These are phyloP conservation scores for Perilla frutescens DNA, from an alignment of 257 asterid species.

Conservation along the genomic window DNA sequence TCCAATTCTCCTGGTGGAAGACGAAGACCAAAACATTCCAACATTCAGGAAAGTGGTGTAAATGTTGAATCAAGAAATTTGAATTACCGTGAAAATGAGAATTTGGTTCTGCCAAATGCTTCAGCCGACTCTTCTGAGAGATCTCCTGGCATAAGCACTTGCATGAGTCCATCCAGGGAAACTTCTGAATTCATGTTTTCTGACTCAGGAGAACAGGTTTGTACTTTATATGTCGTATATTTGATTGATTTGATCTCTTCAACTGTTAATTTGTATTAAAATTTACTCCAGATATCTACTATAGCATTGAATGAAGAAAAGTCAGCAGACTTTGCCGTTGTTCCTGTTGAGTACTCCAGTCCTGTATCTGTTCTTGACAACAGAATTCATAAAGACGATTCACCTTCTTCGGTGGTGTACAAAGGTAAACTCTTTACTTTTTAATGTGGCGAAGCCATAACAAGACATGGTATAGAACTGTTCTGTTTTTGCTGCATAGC, in stretches of 20 bases:
- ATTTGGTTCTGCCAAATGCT: slow-evolving; percentile 43
- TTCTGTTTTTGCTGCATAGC: too few species aligned
- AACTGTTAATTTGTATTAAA: slow-evolving; percentile 36
- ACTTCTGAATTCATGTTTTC: slow-evolving; percentile 35
- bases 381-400: slow-evolving; percentile 51
- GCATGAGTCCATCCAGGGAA: slow-evolving; percentile 42
- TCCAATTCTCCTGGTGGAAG: slow-evolving; percentile 78
- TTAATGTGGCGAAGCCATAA: not conserved
- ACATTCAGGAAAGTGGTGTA: slow-evolving; percentile 45
- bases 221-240: slow-evolving; percentile 25
- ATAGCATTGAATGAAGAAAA: slow-evolving; percentile 52
- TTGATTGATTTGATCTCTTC: not conserved
- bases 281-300: slow-evolving; percentile 57
- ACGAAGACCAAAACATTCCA: slow-evolving; percentile 57
- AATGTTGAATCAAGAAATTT: slow-evolving; percentile 46
- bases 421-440: slow-evolving; percentile 52
- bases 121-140: slow-evolving; percentile 46
- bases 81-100: slow-evolving; percentile 47
- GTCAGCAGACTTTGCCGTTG: slow-evolving; percentile 48
- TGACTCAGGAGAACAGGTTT: slow-evolving; percentile 54
- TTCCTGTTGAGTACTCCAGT: slow-evolving; percentile 72
- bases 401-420: slow-evolving; percentile 64
- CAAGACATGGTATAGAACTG: too few species aligned
- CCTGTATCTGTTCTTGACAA: slow-evolving; percentile 91
- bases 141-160: slow-evolving; percentile 41